These are phyloP conservation scores for Fonsecaea multimorphosa DNA, from an alignment of 2,329 filamentous ascomycete species.

Conservation along the genomic window DNA sequence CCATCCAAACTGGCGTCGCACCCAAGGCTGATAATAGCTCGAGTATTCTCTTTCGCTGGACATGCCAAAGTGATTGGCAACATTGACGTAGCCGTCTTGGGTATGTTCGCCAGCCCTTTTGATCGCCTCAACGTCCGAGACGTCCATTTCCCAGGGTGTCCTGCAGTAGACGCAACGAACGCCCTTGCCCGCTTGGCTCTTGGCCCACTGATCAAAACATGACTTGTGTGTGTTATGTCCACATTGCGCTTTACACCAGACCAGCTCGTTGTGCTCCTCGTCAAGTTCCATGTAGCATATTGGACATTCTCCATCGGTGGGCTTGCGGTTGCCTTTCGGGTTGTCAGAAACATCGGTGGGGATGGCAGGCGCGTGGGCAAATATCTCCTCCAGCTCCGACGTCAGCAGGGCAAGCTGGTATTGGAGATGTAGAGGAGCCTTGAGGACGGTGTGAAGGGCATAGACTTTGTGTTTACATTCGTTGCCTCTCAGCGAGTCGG, in stretches of 20 bases:
- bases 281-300: slow-evolving; percentile 66
- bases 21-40: slow-evolving; percentile 51
- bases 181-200: slow-evolving; percentile 43
- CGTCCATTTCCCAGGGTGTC: slow-evolving; percentile 48
- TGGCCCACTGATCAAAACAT: slow-evolving; percentile 63
- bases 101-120: slow-evolving; percentile 41
- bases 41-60: slow-evolving; percentile 48
- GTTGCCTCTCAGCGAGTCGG: slow-evolving; percentile 60
- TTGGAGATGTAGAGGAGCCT: slow-evolving; percentile 60
- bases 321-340: slow-evolving; percentile 58
- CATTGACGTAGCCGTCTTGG: slow-evolving; percentile 54
- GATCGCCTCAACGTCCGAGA: slow-evolving; percentile 43
- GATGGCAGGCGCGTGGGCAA: slow-evolving; percentile 59
- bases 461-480: slow-evolving; percentile 64
- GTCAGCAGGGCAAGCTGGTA: slow-evolving; percentile 67
- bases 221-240: slow-evolving; percentile 67
- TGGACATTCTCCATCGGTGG: slow-evolving; percentile 67
- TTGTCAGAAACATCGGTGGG: slow-evolving; percentile 49
- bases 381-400: slow-evolving; percentile 63
- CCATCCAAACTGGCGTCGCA: slow-evolving; percentile 32
- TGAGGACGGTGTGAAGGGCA: slow-evolving; percentile 61
- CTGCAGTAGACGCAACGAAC: slow-evolving; percentile 56
- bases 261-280: slow-evolving; percentile 51
- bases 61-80: slow-evolving; percentile 51
- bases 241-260: slow-evolving; percentile 66